Conservation (phyloP, 768 basidiomycete genomes). For the Boletus tylopilopsis region DNA sequence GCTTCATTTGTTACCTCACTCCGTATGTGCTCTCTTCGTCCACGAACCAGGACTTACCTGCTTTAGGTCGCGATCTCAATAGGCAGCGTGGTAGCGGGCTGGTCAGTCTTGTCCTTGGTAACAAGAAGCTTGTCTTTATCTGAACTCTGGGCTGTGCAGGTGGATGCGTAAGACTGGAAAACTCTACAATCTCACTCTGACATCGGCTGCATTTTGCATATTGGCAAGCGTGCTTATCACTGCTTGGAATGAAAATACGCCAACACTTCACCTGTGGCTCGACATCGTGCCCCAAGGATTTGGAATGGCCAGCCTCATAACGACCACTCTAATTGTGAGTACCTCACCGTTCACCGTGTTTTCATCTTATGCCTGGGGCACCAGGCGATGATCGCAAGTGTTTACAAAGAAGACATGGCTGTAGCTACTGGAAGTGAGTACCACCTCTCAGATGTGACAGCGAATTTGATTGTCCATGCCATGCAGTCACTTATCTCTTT, state of each 20-base stretch:
- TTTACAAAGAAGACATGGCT: conserved; percentile 77
- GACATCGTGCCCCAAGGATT: conserved; percentile 81
- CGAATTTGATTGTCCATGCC: conserved; percentile 5
- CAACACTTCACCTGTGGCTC: conserved; percentile 64
- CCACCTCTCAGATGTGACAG: conserved; percentile 2
- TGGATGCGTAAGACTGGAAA: conserved; percentile 84
- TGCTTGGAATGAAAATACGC: conserved; percentile 62
- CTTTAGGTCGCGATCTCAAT: conserved; percentile 70
- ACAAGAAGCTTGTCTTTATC: conserved; percentile 1
- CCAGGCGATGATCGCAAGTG: conserved; percentile 84
- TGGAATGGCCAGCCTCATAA: conserved; percentile 81
- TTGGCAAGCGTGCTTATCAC: conserved; percentile 58
- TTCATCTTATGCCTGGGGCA: conserved; percentile 4
- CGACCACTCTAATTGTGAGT: conserved; percentile 80
- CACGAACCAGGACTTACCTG: conserved; percentile 14
- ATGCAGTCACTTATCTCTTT: conserved; percentile 86
- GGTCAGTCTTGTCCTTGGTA: conserved; percentile 40
- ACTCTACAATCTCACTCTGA: conserved; percentile 71
- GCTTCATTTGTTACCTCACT: conserved; percentile 86
- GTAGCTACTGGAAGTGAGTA: conserved; percentile 86
- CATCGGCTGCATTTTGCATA: conserved; percentile 57
- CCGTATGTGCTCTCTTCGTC: conserved; percentile 44
- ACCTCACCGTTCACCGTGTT: conserved; percentile 4
- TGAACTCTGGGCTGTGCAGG: conserved; percentile 41
- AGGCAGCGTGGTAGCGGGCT: conserved; percentile 88